These are phyloP conservation scores for Suillus alpinus DNA, from an alignment of 768 basidiomycete genomes.

Conservation along the genomic window DNA sequence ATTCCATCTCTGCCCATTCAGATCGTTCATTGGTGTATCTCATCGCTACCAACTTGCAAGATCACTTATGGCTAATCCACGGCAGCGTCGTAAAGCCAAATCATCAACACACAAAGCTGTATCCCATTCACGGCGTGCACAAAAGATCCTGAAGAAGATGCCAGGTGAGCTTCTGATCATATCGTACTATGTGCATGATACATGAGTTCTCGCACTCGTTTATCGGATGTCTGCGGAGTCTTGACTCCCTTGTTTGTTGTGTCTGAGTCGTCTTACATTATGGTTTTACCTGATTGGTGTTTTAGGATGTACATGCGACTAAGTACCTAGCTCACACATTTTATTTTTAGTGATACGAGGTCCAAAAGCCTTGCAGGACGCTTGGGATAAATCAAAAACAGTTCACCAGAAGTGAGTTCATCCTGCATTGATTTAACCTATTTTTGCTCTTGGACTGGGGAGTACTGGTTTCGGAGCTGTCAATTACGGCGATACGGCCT, in stretches of 20 bases:
- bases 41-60: background rate
- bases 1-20: background rate
- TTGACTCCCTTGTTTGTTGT: background rate
- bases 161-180: constrained; percentile 48
- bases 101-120: constrained; percentile 74
- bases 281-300: constrained; percentile 6
- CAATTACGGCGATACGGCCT: background rate
- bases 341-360: constrained; percentile 65
- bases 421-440: background rate
- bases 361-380: constrained; percentile 75
- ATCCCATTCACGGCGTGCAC: constrained; percentile 71
- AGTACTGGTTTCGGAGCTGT: background rate
- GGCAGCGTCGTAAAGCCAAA: constrained; percentile 83
- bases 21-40: background rate
- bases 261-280: background rate
- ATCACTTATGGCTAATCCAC: constrained; percentile 81
- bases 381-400: constrained; percentile 87
- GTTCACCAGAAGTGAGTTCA: constrained; percentile 83
- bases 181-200: background rate
- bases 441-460: background rate
- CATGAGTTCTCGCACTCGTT: background rate
- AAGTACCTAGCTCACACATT: background rate
- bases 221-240: background rate
- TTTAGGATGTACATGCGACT: background rate
- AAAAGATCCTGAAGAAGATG: constrained; percentile 75